phyloP scores from a whole-genome alignment of 495 filamentous ascomycete species.

The Aspergillus indologenus region DNA sequence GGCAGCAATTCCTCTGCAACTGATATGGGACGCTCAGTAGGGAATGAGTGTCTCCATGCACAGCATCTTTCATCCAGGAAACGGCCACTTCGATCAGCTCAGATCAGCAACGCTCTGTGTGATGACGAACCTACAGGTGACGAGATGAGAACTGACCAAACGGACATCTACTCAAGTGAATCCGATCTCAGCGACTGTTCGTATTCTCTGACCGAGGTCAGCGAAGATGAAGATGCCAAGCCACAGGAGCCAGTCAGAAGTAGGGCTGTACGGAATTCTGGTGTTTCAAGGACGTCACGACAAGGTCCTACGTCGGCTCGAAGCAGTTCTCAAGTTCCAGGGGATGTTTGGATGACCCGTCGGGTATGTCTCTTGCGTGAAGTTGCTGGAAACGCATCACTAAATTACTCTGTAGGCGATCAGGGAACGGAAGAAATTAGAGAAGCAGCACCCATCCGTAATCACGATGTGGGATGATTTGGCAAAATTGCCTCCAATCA shows the following conservation, averaged over 20 bases:
- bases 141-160: constrained; percentile 3
- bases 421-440: constrained; percentile 63
- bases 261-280: not conserved
- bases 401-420: constrained; percentile 24
- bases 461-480: constrained; percentile 81
- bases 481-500: constrained; percentile 60
- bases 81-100: constrained; percentile 12
- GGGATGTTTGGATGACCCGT: constrained; percentile 21
- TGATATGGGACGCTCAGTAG: constrained; percentile 15
- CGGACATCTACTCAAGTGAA: constrained; percentile 14
- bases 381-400: not conserved
- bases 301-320: not conserved
- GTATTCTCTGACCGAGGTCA: constrained; percentile 8
- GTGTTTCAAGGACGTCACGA: not conserved
- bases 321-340: not conserved
- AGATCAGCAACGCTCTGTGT: constrained; percentile 1
- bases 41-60: constrained; percentile 13
- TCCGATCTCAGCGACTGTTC: constrained; percentile 5
- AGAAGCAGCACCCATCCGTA: constrained; percentile 72
- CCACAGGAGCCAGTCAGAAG: not conserved
- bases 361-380: constrained; percentile 30
- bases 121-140: constrained; percentile 15
- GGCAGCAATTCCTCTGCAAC: constrained; percentile 16
- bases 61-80: constrained; percentile 17
- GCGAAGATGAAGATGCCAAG: constrained; percentile 11